Base-by-base conservation (phyloP, 495 filamentous ascomycete species). In the Neurospora tetraspora region DNA sequence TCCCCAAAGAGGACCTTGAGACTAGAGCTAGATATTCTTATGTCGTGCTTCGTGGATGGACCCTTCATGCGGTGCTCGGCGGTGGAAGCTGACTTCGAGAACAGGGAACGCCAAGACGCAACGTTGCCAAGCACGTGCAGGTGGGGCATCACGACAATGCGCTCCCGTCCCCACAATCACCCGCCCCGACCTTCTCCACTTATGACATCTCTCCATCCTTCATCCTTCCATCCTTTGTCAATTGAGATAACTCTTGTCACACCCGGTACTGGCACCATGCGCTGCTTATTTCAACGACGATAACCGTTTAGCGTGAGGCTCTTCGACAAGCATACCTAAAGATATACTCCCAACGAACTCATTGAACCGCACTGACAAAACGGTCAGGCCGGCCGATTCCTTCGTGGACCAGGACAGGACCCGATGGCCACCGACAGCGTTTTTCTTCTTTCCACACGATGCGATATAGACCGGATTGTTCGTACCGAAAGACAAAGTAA, bases 101-200 rank as follows among this genome's bases (percentile, higher is more conserved):
- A 61, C 53, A 27, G 14, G 27, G 6, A 61, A 36, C 9, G 53
- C 27, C 53, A 31, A 38, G 53, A 72, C 65, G 71, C 61, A 71
- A 71, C 70, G 34, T 61, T 71, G 70, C 70, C 70, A 61, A 71
- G 70, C 23, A 27, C 14, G n/a, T 31, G n/a, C 69, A 70, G 20
- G 27, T 34, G 27, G 53, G 27, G 27, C 47, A 31, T 16, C 47
- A 31, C n/a, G 4, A 12, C 20, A 23, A 43, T n/a, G 7, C 43
- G 42, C 7, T 47, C 43, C 40, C 18, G 2, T 18, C 40, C 10
- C 45, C 45, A 20, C 47, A 61, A 61, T 61, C 47, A 6, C 47
- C n/a, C 47, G 47, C 23, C 47, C 23, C 11, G 11, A 61, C 6
- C 9, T 9, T 65, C 53, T 18, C 53, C 53, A 65, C 53, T 65